phyloP scores from a whole-genome alignment of 805 yeast species.

The Candida koratica region DNA sequence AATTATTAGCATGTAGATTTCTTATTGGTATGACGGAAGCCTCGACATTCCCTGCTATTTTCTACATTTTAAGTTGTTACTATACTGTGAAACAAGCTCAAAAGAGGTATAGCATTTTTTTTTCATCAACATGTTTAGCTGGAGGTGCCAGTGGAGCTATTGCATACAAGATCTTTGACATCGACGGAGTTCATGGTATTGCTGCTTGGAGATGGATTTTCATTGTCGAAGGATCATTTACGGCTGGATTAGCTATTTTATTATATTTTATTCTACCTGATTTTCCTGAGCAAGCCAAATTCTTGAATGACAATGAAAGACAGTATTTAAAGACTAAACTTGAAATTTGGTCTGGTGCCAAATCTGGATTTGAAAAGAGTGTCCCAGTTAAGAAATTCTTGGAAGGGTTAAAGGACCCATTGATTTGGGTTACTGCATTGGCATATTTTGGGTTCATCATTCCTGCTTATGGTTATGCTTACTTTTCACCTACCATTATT shows the following conservation, averaged over 20 bases:
- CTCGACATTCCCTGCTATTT: constrained; percentile 72
- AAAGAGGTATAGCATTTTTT: constrained; percentile 64
- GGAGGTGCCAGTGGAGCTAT: constrained; percentile 78
- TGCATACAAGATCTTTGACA: constrained; percentile 58
- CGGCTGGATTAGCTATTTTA: constrained; percentile 32
- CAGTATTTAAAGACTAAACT: constrained; percentile 56
- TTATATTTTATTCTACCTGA: constrained; percentile 55
- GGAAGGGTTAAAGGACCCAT: constrained; percentile 55
- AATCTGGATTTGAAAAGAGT: constrained; percentile 48
- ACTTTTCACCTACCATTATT: constrained; percentile 67
- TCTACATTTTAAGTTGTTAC: constrained; percentile 64
- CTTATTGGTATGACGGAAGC: constrained; percentile 66
- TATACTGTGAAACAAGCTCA: constrained; percentile 64
- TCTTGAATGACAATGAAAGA: constrained; percentile 46
- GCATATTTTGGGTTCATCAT: constrained; percentile 63
- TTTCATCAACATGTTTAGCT: constrained; percentile 67
- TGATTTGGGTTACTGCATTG: constrained; percentile 54
- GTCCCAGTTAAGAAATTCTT: constrained; percentile 44
- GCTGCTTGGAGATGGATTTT: constrained; percentile 51
- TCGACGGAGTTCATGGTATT: constrained; percentile 44
- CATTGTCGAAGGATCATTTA: constrained; percentile 44
- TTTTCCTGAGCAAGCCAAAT: constrained; percentile 67
- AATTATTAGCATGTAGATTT: constrained; percentile 58
- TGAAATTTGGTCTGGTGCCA: constrained; percentile 31
- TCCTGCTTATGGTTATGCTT: constrained; percentile 75